These are phyloP conservation scores for Salix purpurea DNA, from an alignment of 345 rosid species.

Conservation along the genomic window DNA sequence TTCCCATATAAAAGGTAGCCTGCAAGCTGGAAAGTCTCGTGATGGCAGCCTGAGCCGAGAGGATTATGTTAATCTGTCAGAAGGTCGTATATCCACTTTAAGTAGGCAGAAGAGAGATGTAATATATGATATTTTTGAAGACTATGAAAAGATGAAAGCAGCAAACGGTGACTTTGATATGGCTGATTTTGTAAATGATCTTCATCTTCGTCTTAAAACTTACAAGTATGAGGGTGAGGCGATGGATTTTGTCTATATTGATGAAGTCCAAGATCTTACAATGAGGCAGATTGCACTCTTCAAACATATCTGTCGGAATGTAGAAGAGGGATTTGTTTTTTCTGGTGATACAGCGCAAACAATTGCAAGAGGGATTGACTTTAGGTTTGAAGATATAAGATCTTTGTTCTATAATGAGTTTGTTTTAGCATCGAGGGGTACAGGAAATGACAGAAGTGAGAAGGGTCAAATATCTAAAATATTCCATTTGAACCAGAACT, in stretches of 20 bases:
- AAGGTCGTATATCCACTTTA: slow-evolving; percentile 36
- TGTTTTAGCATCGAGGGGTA: slow-evolving; percentile 19
- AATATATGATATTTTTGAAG: slow-evolving; percentile 37
- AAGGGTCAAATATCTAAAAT: slow-evolving; percentile 37
- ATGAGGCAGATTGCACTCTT: slow-evolving; percentile 51
- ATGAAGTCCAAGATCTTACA: slow-evolving; percentile 64
- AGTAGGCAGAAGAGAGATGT: slow-evolving; percentile 21
- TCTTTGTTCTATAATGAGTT: slow-evolving; percentile 43
- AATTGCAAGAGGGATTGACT: slow-evolving; percentile 45
- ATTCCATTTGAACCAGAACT: slow-evolving; percentile 46
- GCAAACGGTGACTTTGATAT: slow-evolving; percentile 44
- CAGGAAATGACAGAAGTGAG: slow-evolving; percentile 4
- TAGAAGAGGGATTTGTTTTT: slow-evolving; percentile 48
- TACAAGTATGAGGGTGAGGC: slow-evolving; percentile 25
- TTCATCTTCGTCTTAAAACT: slow-evolving; percentile 36
- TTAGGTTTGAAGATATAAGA: slow-evolving; percentile 48
- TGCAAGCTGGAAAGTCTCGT: slow-evolving; percentile 16
- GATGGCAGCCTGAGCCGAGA: slow-evolving; percentile 31
- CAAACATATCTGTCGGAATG: slow-evolving; percentile 38
- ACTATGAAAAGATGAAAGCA: slow-evolving; percentile 44
- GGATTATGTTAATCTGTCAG: slow-evolving; percentile 34
- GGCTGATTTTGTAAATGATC: slow-evolving; percentile 57
- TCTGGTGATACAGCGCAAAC: slow-evolving; percentile 51
- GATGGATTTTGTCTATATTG: slow-evolving; percentile 52
- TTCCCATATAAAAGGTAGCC: slow-evolving; percentile 51